phyloP scores from a whole-genome alignment of 2,329 filamentous ascomycete species.

The Graphiopsis chlorocephala region DNA sequence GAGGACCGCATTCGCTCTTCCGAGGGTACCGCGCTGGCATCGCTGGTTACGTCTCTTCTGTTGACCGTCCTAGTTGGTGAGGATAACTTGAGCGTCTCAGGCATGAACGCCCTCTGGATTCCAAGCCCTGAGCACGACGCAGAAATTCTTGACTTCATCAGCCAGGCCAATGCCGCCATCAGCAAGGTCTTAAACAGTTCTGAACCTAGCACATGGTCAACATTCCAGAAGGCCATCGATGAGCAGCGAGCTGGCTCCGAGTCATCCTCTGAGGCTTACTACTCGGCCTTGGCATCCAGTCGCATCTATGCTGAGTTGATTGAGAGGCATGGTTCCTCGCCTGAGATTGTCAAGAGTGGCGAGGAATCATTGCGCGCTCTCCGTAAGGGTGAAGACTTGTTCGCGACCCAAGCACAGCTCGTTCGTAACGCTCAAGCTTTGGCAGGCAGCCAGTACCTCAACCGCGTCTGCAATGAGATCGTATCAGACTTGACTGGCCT shows the following conservation, averaged over 20 bases:
- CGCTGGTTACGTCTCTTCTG: conserved; percentile 46
- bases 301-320: conserved; percentile 39
- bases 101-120: conserved; percentile 54
- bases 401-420: conserved; percentile 49
- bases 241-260: background rate
- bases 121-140: conserved; percentile 45
- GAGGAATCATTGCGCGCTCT: conserved; percentile 35
- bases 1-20: conserved; percentile 28
- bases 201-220: background rate
- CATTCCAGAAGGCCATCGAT: conserved; percentile 2
- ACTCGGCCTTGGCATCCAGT: conserved; percentile 41
- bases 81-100: conserved; percentile 58
- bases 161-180: conserved; percentile 50
- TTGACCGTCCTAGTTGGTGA: conserved; percentile 57
- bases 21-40: conserved; percentile 26
- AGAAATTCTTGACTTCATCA: conserved; percentile 53
- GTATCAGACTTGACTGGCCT: conserved; percentile 58
- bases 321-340: conserved; percentile 42
- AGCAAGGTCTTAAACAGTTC: conserved; percentile 24
- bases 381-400: conserved; percentile 40
- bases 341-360: conserved; percentile 33
- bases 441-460: conserved; percentile 46
- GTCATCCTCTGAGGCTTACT: conserved; percentile 35
- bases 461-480: conserved; percentile 58
- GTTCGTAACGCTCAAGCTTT: conserved; percentile 50